A percentile compares a stretch with the other conserved stretches of the same genome.
phyloP scores from a whole-genome alignment of 1,139 yeast genomes.

The Geotrichum klebahnii region DNA sequence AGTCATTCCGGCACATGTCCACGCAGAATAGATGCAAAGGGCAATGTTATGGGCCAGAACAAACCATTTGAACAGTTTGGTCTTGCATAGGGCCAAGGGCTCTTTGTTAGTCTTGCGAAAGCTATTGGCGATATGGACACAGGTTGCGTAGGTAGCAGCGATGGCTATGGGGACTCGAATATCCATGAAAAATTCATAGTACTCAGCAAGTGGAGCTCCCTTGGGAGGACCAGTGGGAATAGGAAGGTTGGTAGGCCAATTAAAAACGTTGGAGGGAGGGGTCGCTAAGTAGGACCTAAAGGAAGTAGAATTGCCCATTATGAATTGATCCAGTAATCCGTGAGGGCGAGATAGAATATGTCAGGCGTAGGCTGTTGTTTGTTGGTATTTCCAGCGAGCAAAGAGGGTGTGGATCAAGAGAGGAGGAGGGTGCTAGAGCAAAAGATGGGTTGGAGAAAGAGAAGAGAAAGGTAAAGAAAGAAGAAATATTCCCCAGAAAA shows the following conservation, averaged over 20 bases:
- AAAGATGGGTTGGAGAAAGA: not conserved
- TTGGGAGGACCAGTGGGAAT: conserved; percentile 33
- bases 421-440: not conserved
- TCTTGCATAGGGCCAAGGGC: conserved; percentile 51
- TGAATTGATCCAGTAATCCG: no score
- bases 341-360: not conserved
- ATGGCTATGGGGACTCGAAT: conserved; percentile 52
- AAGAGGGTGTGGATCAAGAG: not conserved
- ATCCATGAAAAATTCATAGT: conserved; percentile 41
- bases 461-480: not conserved
- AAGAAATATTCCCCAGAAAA: not conserved
- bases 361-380: not conserved
- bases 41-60: conserved; percentile 61
- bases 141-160: conserved; percentile 56
- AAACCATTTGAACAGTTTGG: conserved; percentile 48
- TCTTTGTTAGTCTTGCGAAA: conserved; percentile 47
- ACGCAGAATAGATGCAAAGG: conserved; percentile 61
- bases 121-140: conserved; percentile 56
- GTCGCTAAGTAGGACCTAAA: conserved; percentile 27
- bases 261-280: conserved; percentile 33
- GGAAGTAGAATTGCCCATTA: conserved; percentile 4
- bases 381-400: not conserved
- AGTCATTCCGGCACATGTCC: conserved; percentile 71
- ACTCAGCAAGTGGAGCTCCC: conserved; percentile 30
- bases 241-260: conserved; percentile 33